Evolutionary conservation across 2,329 filamentous ascomycete genomes (phyloP), one percentile per base, ranked within the genome.

Genomic region (Alternaria triticimaculans): DNA sequence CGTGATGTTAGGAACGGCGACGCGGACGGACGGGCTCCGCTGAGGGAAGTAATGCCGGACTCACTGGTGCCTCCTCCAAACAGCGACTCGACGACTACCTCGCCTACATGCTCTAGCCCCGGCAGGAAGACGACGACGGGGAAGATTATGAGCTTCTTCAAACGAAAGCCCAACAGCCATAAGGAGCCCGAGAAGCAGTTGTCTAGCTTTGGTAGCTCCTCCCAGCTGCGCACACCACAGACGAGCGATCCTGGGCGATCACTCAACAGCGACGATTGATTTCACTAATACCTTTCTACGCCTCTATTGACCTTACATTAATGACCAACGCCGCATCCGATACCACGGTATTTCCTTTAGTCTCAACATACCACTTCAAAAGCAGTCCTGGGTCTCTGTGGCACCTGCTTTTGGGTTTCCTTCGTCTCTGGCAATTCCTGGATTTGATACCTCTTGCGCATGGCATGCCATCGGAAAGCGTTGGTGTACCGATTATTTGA

Each of bases 121-220:
- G 69, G 72, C 20, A 67, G 68, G 51, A 73, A 65, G 56, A 75
- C 75, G 23, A 73, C 72, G 11, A 72, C 76, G 5, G 77, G 72
- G 7, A 78, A 79, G 60, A 72, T 79, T 26, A 78, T 77, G 60
- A 78, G 64, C 55, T 78, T 80, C 49, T 80, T 80, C 69, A 78
- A 75, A 54, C 68, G 78, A 33, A 80, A 77, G 60, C 73, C 76
- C 1, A 72, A 67, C 48, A 70, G 63, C 26, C 66, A 67, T 46
- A 67, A 70, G 37, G 75, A 79, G 23, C 72, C 74, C 14, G 75
- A 76, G 41, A 79, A 76, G 62, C 75, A 77, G 45, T 69, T 78
- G 8, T 78, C 75, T 11, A 77, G 75, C 53, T 78, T 74, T 45
- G 74, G 77, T 20, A 78, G 76, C 55, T 79, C 76, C 10, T 78